Evolutionary conservation across 139 green algal genomes (phyloP), one percentile per base, ranked within the genome.

Genomic region (Chlorella sorokiniana): DNA sequence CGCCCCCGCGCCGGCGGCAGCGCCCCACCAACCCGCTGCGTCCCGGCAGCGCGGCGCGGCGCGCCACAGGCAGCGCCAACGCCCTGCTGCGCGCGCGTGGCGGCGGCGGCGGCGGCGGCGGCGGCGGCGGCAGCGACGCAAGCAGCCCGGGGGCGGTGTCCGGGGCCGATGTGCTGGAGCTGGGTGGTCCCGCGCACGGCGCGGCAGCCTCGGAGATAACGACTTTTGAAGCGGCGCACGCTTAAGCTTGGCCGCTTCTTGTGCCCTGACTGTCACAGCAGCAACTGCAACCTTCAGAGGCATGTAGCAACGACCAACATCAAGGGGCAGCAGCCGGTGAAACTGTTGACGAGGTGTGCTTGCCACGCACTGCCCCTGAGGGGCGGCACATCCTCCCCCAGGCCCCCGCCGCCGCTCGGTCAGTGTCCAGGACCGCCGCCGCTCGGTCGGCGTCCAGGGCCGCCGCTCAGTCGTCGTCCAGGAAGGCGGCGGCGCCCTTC

Each of bases 401-500:
- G n/a, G n/a, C n/a, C n/a, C n/a, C n/a, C n/a, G 56, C 16, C 29
- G 22, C 56, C 23, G 56, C 16, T 33, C 16, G 56, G 18, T 31
- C 18, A 65, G 56, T n/a, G 18, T 33, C 56, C 56, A 65, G 22
- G 18, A 65, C 18, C 56, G n/a, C 18, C 6, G 18, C 23, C 22
- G 23, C 18, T 6, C 56, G 22, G 6, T 22, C 6, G 48, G 14
- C 11, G 48, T 16, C 11, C 14, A 11, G 48, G 48, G 48, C 48
- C 14, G 48, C 48, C 16, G 48, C 48, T 65, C 56, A 64, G 76
- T 54, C 78, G 48, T 83, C 78, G 52, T 84, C 79, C 52, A 84
- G 27, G 31, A 84, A 84, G 10, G 79, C 79, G 20, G 59, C 69
- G 20, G 44, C 79, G 20, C 79, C 79, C n/a, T n/a, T 72, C 69